These are phyloP conservation scores for Colletotrichum ledebouriae DNA, from an alignment of 2,329 filamentous ascomycete genomes.

Conservation along the genomic window DNA sequence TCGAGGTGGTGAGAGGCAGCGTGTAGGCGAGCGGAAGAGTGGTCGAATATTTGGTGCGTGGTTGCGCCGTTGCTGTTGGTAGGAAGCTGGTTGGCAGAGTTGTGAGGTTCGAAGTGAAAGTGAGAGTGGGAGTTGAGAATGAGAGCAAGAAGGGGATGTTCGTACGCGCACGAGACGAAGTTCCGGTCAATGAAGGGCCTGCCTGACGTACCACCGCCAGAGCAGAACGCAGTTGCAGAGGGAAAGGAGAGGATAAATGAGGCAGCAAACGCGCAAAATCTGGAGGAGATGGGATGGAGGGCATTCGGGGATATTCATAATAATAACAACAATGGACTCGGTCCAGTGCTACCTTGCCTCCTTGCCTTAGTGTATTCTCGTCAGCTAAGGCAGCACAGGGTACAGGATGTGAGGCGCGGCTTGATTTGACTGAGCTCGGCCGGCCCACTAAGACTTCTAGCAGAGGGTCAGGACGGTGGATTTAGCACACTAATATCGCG, in stretches of 20 bases:
- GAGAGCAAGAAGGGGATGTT: background rate
- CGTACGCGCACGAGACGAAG: background rate
- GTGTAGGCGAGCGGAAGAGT: too few relatives aligned
- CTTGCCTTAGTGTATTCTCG: too few relatives aligned
- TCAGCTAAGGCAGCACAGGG: too few relatives aligned
- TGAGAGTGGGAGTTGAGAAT: conserved; percentile 6
- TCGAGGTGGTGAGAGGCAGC: background rate
- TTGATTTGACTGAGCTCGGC: conserved; percentile 28
- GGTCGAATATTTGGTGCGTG: background rate
- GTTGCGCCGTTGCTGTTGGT: conserved; percentile 6
- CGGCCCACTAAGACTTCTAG: conserved; percentile 9
- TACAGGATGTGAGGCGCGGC: conserved; percentile 4
- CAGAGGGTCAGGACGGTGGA: conserved; percentile 7
- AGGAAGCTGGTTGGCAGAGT: conserved; percentile 16
- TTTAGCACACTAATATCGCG: conserved; percentile 12
- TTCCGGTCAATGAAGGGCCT: conserved; percentile 29
- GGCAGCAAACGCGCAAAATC: conserved; percentile 15
- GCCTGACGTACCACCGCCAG: conserved; percentile 31
- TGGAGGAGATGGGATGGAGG: conserved; percentile 16
- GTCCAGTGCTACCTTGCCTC: background rate
- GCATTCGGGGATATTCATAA: conserved; percentile 40
- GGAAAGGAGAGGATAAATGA: conserved; percentile 20
- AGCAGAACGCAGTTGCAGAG: conserved; percentile 12
- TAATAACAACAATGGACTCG: conserved; percentile 22
- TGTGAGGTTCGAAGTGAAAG: background rate